phyloP scores from a whole-genome alignment of 2,329 filamentous ascomycete genomes.

The Raffaelea arxii region DNA sequence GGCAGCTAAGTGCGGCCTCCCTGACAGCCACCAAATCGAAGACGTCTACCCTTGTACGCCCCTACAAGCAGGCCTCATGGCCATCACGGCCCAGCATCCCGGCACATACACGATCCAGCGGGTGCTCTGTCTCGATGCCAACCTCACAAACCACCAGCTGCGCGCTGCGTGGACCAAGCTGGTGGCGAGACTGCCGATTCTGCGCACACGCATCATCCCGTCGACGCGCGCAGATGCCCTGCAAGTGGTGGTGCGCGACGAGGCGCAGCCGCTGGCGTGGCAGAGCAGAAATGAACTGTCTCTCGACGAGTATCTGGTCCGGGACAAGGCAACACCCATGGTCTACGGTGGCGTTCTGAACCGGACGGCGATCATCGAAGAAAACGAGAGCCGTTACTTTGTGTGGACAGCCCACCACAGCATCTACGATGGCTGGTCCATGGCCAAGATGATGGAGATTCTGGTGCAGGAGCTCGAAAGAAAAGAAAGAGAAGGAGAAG shows the following conservation, averaged over 20 bases:
- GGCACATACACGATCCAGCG: slow-evolving; percentile 31
- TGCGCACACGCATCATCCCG: slow-evolving; percentile 42
- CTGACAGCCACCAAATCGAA: slow-evolving; percentile 28
- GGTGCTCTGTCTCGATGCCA: slow-evolving; percentile 30
- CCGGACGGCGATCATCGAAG: slow-evolving; percentile 32
- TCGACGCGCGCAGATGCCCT: slow-evolving; percentile 20
- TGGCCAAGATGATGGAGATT: not conserved
- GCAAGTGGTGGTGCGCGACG: slow-evolving; percentile 34
- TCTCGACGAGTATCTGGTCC: not conserved
- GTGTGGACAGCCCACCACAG: slow-evolving; percentile 46
- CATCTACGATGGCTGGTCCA: slow-evolving; percentile 40
- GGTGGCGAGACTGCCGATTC: slow-evolving; percentile 18
- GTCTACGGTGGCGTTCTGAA: slow-evolving; percentile 36
- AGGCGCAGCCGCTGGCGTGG: too few relatives aligned
- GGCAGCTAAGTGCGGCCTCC: slow-evolving; percentile 15
- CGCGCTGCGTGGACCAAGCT: not conserved
- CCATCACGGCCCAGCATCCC: slow-evolving; percentile 26
- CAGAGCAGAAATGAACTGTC: too few relatives aligned
- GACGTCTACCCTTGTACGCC: slow-evolving; percentile 46
- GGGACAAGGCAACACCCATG: not conserved
- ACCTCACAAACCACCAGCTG: slow-evolving; percentile 12
- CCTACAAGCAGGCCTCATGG: slow-evolving; percentile 45
- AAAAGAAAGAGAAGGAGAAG: too few relatives aligned
- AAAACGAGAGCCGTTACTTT: slow-evolving; percentile 26
- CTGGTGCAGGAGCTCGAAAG: not conserved